Percentiles rank a stretch among this genome's conserved stretches.
phyloP scores from a whole-genome alignment of 1,284 basidiomycete species.

The Apiotrichum porosum region DNA sequence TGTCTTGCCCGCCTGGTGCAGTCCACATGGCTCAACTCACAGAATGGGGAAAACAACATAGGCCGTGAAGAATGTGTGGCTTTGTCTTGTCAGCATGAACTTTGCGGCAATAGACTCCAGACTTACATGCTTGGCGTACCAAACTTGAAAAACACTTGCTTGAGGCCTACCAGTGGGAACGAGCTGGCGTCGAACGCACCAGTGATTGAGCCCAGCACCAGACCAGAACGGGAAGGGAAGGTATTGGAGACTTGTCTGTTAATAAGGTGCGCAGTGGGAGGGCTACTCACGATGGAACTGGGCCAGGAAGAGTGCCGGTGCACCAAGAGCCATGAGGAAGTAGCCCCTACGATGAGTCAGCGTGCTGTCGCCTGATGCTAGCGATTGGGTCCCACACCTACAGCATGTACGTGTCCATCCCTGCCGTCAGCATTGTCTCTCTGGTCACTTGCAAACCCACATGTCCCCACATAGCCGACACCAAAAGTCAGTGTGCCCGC shows the following conservation, averaged over 20 bases:
- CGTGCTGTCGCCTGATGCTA: no score
- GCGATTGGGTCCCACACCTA: conserved; percentile 5
- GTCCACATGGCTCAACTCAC: conserved; percentile 28
- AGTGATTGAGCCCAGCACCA: conserved; percentile 47
- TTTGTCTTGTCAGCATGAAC: neutral
- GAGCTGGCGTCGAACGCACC: conserved; percentile 49
- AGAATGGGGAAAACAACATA: conserved; percentile 42
- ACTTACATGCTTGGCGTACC: conserved; percentile 19
- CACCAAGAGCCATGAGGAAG: conserved; percentile 45
- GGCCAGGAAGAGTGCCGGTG: conserved; percentile 44
- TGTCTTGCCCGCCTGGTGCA: no score
- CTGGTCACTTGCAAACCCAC: conserved; percentile 15
- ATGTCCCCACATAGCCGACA: conserved; percentile 21
- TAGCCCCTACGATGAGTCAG: conserved; percentile 31
- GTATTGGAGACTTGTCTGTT: conserved; percentile 44
- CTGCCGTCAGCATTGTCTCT: conserved; percentile 15
- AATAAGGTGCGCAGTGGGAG: neutral
- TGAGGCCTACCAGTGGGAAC: conserved; percentile 43
- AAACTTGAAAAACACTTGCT: conserved; percentile 28
- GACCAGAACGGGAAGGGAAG: conserved; percentile 47
- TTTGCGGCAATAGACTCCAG: neutral
- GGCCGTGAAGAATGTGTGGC: conserved; percentile 43
- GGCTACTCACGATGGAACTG: conserved; percentile 38
- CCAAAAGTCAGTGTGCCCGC: conserved; percentile 40
- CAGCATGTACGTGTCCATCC: conserved; percentile 36